Percentiles rank a stretch among this genome's conserved stretches.
phyloP scores from a whole-genome alignment of 1,284 basidiomycete species.

The Microbotryum lychnidis-dioicae region DNA sequence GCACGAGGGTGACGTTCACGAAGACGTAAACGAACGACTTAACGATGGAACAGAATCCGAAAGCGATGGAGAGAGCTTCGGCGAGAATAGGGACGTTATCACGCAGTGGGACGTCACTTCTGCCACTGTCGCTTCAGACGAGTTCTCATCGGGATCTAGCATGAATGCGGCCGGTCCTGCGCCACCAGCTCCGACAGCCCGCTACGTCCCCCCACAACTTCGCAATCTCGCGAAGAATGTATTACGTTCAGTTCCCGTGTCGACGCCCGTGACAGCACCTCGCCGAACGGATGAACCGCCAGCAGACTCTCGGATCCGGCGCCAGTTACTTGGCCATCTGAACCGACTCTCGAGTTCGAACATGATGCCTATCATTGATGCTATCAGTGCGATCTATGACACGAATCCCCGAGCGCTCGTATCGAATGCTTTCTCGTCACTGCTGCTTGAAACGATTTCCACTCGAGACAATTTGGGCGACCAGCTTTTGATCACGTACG shows the following conservation, averaged over 20 bases:
- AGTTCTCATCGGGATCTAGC: too few relatives aligned
- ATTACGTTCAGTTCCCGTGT: neutral
- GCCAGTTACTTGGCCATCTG: conserved; percentile 52
- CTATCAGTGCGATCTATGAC: conserved; percentile 70
- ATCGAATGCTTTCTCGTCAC: conserved; percentile 64
- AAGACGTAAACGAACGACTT: conserved; percentile 24
- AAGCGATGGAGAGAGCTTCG: conserved; percentile 18
- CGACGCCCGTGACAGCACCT: neutral
- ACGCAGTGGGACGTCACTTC: conserved; percentile 33
- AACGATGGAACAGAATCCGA: conserved; percentile 5
- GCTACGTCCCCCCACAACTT: conserved; percentile 48
- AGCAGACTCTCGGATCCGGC: conserved; percentile 52
- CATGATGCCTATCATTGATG: conserved; percentile 66
- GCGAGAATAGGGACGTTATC: conserved; percentile 22
- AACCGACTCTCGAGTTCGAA: conserved; percentile 47
- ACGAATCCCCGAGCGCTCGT: conserved; percentile 75
- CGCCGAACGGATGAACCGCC: conserved; percentile 6
- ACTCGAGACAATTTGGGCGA: conserved; percentile 70
- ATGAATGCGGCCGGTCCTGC: neutral
- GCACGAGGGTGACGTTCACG: conserved; percentile 29
- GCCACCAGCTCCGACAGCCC: conserved; percentile 34
- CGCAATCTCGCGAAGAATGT: conserved; percentile 40
- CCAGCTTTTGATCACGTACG: conserved; percentile 83
- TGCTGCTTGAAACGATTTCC: conserved; percentile 76
- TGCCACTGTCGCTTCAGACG: neutral